These are phyloP conservation scores for Mucor piriformis DNA, from an alignment of 371 early-diverging fungal genomes.

Conservation along the genomic window DNA sequence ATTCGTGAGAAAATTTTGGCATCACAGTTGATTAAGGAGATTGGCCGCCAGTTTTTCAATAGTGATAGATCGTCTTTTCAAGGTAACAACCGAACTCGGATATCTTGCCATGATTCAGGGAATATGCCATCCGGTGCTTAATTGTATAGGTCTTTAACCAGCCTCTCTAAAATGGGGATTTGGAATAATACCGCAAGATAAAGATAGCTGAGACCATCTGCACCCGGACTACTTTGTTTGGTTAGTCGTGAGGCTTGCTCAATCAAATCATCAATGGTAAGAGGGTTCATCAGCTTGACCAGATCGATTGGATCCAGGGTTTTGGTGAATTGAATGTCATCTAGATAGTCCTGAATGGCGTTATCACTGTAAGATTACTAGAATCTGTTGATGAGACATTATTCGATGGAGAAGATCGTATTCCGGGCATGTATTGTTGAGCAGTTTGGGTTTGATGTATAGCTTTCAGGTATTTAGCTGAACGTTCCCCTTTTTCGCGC, in stretches of 20 bases:
- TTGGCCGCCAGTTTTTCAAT: slow-evolving; percentile 33
- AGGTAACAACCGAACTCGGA: slow-evolving; percentile 9
- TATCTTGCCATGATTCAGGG: slow-evolving; percentile 4
- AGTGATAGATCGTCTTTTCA: slow-evolving; percentile 2
- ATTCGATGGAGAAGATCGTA: slow-evolving; percentile 1
- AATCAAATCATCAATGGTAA: not conserved
- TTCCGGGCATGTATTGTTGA: not conserved
- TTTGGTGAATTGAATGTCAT: not conserved
- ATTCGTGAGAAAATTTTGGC: slow-evolving; percentile 29
- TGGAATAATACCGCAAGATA: not conserved
- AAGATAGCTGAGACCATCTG: not conserved
- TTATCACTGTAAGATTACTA: too few relatives aligned
- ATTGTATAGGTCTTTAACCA: slow-evolving; percentile 13
- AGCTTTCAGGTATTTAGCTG: not conserved
- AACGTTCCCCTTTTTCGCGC: slow-evolving; percentile 5
- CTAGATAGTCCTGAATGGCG: not conserved
- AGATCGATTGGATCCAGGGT: not conserved
- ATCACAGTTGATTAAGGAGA: slow-evolving; percentile 25
- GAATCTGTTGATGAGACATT: not conserved
- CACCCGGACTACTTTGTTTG: not conserved
- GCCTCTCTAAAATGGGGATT: not conserved
- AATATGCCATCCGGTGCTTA: not conserved
- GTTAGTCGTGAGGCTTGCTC: not conserved
- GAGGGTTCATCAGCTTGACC: not conserved
- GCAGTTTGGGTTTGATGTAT: not conserved